Evolutionary conservation across 768 basidiomycete species (phyloP), one percentile per base, ranked within the genome.

Genomic region (Kwoniella dendrophila): DNA sequence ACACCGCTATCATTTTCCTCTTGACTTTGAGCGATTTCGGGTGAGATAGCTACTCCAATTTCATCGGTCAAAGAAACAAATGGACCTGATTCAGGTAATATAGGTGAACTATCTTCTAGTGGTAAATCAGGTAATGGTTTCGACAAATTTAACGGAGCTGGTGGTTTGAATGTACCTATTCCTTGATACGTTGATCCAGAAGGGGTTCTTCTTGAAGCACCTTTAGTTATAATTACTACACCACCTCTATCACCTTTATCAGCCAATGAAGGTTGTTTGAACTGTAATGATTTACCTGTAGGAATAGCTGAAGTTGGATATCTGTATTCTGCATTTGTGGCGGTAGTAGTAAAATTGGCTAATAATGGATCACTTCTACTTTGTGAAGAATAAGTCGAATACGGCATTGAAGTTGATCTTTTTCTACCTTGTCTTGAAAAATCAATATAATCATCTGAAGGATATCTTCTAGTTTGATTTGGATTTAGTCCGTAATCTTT

Each of bases 1-100:
- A 26, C 49, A 43, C 8, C n/a, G 12, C 32, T 4, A 12, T 20
- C 44, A 4, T 51, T 33, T 34, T 48, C 34, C 27, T 32, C 43
- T 16, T 47, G 20, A 14, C 22, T 22, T 38, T 26, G 26, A 16
- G 27, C 49, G 20, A 58, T 27, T 29, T 62, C 61, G 11, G 66
- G 60, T 27, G 73, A 68, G 1, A 72, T 64, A 14, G 73, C 70
- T 27, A 69, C 33, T 14, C 70, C 70, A 48, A 74, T 66, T 41
- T 64, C 63, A 6, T 38, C 38, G 0, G 56, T 41, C 7, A 64
- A 32, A 1, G 57, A 51, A 3, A 50, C 27, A 33, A 59, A 56
- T 6, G 57, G 56, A 18, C 48, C 49, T 3, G 43, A 36, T 18
- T 36, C 29, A 32, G 54, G 54, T 16, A 52, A 32, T 27, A 33